Base-by-base conservation (phyloP, 495 filamentous ascomycete genomes). In the Tuber melanosporum region DNA sequence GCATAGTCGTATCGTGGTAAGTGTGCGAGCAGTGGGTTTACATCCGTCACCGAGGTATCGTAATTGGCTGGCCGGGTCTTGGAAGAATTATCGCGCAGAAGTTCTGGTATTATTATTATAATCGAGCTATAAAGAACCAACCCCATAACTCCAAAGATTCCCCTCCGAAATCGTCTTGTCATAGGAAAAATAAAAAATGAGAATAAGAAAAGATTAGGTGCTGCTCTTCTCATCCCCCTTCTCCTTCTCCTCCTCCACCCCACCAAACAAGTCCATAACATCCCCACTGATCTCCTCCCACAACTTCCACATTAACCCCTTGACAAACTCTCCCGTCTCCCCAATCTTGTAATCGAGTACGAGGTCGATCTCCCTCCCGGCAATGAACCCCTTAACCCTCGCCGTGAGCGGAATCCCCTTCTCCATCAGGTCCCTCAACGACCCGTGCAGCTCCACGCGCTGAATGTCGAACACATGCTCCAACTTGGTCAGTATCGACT, bases 391-490 rank as follows among this genome's bases (percentile, higher is more conserved):
- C 49, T 80, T 76, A n/a, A 81, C 41, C 46, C 74, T 73, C 20
- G 78, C 78, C 52, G 70, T 73, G 41, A 81, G 62, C 39, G 77
- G 77, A 71, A 71, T 72, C 41, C 77, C 79, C 14, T 75, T 76
- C 36, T 79, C 72, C 14, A 81, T 75, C n/a, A 81, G 41, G n/a
- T 77, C 78, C n/a, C 78, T 77, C 74, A 81, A 70, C n/a, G 74
- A 80, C 19, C 79, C 79, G 15, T 75, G 49, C 41, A 81, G 57
- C 32, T 81, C 79, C 26, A 81, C 72, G n/a, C 72, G 74, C 19
- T 76, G 74, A 46, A 81, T 80, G 47, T 80, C 75, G 19, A 80
- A 72, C 43, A 72, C 10, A 9, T 46, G 22, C 6, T 73, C 74
- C 7, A 78, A 47, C 45, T 5, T 62, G 41, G 57, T 62, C 20